Base-by-base conservation (phyloP, 148 eudicot genomes). In the Vaccinium darrowii region DNA sequence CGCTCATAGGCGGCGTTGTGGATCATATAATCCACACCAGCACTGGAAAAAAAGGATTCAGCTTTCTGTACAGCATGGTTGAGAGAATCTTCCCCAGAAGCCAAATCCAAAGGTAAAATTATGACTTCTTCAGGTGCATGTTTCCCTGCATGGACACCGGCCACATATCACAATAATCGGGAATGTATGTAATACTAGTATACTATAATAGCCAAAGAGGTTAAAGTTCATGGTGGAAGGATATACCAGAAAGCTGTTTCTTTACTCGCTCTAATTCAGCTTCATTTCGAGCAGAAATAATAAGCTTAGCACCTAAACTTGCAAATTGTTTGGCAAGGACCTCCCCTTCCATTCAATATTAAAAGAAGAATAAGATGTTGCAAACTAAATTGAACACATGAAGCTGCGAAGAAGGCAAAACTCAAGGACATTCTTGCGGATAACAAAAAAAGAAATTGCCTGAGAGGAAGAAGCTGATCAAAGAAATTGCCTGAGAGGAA, bases 1-100 rank as follows among this genome's bases (percentile, higher is more conserved):
- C 99, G 98, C 43, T 96, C 99, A 90, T 43, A 96, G 54, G 99
- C 98, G 50, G 99, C 99, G 87, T 96, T 96, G 82, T 96, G 99
- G 84, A 96, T 90, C 94, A 96, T 85, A 87, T 88, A 93, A 90
- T 96, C 95, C 82, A 96, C 95, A 60, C 98, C 99, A 58, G 88
- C 87, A 79, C 91, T 91, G 36, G 88, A 87, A 90, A 96, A 96
- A 67, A 90, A 88, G 51, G 92, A 87, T 89, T 92, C 99, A 78
- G 98, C 99, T 85, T 81, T 92, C 83, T 92, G 89, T 39, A 94
- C 97, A 49, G 91, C 94, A 85, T 91, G 90, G 79, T 79, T 88
- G 21, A 96, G 94, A 86, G 89, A 84, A 78, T 89, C 94, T 87
- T 96, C 99, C 49, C 97, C 95, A n/a, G 92, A 90, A 19, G 91